Evolutionary conservation across 73 alveolate species (phyloP).

Genomic region (Tetrahymena elliotti): DNA sequence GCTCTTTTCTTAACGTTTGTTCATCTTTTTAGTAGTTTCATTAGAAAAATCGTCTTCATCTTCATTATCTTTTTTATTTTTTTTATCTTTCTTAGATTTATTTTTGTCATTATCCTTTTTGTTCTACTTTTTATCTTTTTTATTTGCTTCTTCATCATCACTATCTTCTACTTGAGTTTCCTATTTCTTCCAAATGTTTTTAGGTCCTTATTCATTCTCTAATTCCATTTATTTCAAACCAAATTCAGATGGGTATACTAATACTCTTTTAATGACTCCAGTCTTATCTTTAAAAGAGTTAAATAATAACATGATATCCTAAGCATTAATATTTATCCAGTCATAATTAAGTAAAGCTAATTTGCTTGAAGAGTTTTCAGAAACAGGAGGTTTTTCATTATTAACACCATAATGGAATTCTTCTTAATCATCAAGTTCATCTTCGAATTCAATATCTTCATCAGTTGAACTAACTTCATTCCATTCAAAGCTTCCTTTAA

Average conservation of each 20-base stretch:
- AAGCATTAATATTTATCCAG: constrained; percentile 85
- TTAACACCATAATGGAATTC: constrained; percentile 41
- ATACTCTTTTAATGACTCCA: constrained; percentile 64
- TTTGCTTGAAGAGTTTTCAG: constrained; percentile 68
- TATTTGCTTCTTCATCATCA: constrained; percentile 5
- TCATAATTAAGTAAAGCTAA: constrained; percentile 87
- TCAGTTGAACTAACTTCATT: constrained; percentile 19
- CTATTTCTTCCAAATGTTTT: constrained; percentile 44
- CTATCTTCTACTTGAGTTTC: not conserved
- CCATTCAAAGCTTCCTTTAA: not conserved
- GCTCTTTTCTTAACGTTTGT: not conserved
- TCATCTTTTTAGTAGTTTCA: not conserved
- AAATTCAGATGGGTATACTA: constrained; percentile 79
- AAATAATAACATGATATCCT: constrained; percentile 75
- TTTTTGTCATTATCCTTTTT: constrained; percentile 34
- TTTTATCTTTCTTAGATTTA: constrained; percentile 25
- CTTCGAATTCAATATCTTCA: constrained; percentile 30
- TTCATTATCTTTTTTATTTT: constrained; percentile 24
- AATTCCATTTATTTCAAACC: constrained; percentile 82
- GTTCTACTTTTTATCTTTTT: constrained; percentile 32
- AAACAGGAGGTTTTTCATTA: constrained; percentile 49
- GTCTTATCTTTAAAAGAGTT: constrained; percentile 83
- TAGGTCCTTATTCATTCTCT: constrained; percentile 81
- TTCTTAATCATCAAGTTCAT: constrained; percentile 42
- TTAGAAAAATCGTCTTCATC: constrained; percentile 14